Evolutionary conservation across 1,284 basidiomycete species (phyloP).

Genomic region (Moesziomyces parantarcticus): DNA sequence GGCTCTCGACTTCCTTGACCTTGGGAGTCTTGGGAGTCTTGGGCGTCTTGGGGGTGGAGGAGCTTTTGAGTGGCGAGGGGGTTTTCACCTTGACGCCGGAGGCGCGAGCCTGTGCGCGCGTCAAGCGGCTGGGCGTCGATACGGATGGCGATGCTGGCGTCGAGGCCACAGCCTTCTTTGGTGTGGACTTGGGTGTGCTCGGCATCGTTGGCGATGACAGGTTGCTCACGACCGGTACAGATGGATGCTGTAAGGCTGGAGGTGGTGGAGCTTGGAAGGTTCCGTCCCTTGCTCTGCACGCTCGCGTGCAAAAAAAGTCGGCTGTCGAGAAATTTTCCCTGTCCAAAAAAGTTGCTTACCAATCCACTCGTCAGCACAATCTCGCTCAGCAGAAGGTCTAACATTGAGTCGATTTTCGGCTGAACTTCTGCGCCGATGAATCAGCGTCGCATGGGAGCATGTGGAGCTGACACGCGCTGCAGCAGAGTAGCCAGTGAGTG

Average conservation of each 20-base stretch:
- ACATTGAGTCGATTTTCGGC: conserved; percentile 1
- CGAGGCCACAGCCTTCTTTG: conserved; percentile 24
- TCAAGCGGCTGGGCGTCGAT: conserved; percentile 30
- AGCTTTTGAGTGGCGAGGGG: conserved; percentile 37
- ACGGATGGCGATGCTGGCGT: conserved; percentile 16
- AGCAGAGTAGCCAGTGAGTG: too few relatives aligned
- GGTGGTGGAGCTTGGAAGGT: background rate
- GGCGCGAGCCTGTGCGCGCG: conserved; percentile 35
- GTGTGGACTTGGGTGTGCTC: conserved; percentile 31
- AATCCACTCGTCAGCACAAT: background rate
- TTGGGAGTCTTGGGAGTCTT: conserved; percentile 19
- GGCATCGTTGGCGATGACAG: conserved; percentile 13
- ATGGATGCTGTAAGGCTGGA: background rate
- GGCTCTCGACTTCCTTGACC: background rate
- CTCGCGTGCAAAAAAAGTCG: conserved; percentile 8
- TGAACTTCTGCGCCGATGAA: conserved; percentile 19
- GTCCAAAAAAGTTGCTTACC: too few relatives aligned
- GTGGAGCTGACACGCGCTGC: too few relatives aligned
- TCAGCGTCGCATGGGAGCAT: conserved; percentile 23
- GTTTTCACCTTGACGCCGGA: conserved; percentile 30
- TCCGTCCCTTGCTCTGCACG: background rate
- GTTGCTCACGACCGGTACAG: too few relatives aligned
- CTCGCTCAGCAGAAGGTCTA: too few relatives aligned
- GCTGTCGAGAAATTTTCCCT: conserved; percentile 2
- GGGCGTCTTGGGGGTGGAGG: conserved; percentile 12